Conservation (phyloP, 225 moss, liverwort and hornwort genomes). For the Thuidium tamariscinum region DNA sequence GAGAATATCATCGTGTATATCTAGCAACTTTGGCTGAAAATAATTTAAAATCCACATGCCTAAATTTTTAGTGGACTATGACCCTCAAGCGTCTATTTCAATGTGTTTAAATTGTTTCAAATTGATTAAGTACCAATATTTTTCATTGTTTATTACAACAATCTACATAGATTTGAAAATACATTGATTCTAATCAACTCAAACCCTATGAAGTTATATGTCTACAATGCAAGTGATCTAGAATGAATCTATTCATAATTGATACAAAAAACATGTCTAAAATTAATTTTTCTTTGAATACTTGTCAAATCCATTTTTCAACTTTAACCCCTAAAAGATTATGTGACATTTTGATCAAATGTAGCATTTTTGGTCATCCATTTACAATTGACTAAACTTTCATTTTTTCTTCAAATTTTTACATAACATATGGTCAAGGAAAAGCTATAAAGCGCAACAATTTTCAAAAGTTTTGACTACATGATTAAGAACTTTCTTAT, state of each 20-base stretch:
- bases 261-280: too few species aligned
- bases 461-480: too few species aligned
- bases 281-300: too few species aligned
- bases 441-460: too few species aligned
- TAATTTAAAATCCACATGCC: background rate
- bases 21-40: background rate
- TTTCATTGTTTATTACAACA: background rate
- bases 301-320: too few species aligned
- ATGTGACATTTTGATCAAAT: too few species aligned
- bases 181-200: fast-evolving
- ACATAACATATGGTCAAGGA: too few species aligned
- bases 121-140: background rate
- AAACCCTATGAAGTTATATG: fast-evolving
- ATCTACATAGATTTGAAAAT: background rate
- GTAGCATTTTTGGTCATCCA: too few species aligned
- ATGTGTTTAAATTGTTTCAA: background rate
- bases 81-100: background rate
- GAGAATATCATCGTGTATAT: background rate
- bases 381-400: too few species aligned
- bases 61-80: background rate
- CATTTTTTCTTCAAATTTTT: too few species aligned
- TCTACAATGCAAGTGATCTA: background rate
- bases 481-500: too few species aligned
- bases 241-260: background rate
- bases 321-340: too few species aligned